phyloP scores from a whole-genome alignment of 306 rosid species.

The Sicyos edulis region DNA sequence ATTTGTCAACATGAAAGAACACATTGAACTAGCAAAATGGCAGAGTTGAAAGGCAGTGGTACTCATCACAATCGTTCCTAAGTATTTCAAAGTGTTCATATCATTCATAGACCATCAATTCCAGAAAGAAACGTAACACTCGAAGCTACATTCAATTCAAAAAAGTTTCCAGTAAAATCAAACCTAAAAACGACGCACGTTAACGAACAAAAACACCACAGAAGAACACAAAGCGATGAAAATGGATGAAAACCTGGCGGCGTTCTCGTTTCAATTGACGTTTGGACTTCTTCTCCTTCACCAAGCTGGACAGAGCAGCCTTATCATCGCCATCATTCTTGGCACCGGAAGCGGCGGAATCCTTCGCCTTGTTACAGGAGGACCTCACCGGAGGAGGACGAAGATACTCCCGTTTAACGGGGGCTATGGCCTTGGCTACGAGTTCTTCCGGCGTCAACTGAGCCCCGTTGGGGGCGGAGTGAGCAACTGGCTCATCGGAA shows the following conservation, averaged over 20 bases:
- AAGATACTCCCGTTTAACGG: conserved; percentile 55
- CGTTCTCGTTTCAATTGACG: conserved; percentile 98
- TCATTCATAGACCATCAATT: background rate
- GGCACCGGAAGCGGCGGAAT: conserved; percentile 24
- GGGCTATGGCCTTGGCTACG: conserved; percentile 71
- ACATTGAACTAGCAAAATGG: background rate
- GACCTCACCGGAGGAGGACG: conserved; percentile 56
- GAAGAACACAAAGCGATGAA: background rate
- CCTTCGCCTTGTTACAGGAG: conserved; percentile 21
- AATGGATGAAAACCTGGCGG: conserved; percentile 43
- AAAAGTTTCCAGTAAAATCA: background rate
- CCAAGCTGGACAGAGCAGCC: conserved; percentile 29
- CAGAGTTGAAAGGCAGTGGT: background rate
- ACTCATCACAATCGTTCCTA: background rate
- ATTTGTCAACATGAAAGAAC: background rate
- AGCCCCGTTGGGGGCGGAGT: conserved; percentile 14
- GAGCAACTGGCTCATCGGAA: background rate
- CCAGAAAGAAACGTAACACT: background rate
- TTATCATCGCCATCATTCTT: conserved; percentile 22
- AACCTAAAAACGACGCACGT: background rate
- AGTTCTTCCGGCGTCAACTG: conserved; percentile 53
- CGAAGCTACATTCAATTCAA: background rate
- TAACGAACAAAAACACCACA: background rate
- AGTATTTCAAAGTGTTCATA: background rate
- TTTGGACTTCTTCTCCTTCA: conserved; percentile 80